Base-by-base conservation (phyloP, 768 basidiomycete genomes). In the Hydnomerulius pinastri region DNA sequence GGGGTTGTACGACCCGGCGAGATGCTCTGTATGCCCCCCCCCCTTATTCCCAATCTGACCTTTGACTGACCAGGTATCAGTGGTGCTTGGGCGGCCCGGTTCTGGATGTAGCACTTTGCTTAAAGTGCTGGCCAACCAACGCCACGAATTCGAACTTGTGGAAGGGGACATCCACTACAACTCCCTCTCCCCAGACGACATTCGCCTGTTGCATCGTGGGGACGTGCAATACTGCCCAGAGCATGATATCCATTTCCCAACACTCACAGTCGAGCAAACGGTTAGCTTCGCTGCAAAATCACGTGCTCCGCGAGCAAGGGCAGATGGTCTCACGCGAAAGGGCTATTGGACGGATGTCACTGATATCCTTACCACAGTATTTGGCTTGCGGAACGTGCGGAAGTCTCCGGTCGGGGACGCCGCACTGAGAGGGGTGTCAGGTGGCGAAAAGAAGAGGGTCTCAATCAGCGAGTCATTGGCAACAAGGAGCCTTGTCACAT, bases 221-320 rank as follows among this genome's bases (percentile, higher is more conserved):
- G 91, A 91, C 60, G 84, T 90, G 2, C 80, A 81, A 47, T 92
- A 90, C 63, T 86, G 80, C 52, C 87, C 89, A 0, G 91, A 90
- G 71, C 91, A 92, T 58, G 91, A 95, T 62, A 73, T 89, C 2
- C 91, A 92, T 63, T 88, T 93, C 57, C 87, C 92, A 4, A 89
- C 87, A 8, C 76, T 96, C 23, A 90, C 87, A 6, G 90, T 92
- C 28, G 77, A 80, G 41, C 78, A 92, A 62, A 92, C 90, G 0
- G 73, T 97, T 24, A 72, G 65, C 13, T 88, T 90, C 50, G 85
- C 87, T 0, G 78, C 85, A 0, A 79, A 76, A 54, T 85, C 81
- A 13, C 85, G 90, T 23, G 80, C 80, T 4, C 90, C 92, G 3
- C 80, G 72, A 24, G 69, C 67, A 3, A 80, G 86, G 25, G 53